Evolutionary conservation across 2,329 filamentous ascomycete species (phyloP).

Genomic region (Diatrype stigma): DNA sequence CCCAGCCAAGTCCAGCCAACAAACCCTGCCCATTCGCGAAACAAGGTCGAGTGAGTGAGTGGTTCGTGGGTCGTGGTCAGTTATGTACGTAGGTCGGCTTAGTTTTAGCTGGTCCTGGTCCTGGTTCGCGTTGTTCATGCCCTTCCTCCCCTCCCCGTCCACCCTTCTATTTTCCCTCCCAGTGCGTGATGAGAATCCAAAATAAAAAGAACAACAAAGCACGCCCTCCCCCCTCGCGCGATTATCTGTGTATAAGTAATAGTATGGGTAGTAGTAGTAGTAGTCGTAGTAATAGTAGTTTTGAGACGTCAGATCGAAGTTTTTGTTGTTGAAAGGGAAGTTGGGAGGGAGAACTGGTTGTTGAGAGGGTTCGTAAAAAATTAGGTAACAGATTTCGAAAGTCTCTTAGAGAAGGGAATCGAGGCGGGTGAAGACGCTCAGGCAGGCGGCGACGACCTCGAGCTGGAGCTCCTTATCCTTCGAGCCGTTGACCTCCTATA

Average conservation of each 20-base stretch:
- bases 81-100: background rate
- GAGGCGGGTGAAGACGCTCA: constrained; percentile 95
- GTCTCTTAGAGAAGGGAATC: constrained; percentile 78
- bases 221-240: too few species aligned
- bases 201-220: too few species aligned
- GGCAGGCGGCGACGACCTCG: constrained; percentile 92
- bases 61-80: background rate
- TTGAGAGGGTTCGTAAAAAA: constrained; percentile 7
- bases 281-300: too few species aligned
- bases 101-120: background rate
- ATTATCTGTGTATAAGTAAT: too few species aligned
- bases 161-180: too few species aligned
- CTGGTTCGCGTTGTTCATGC: background rate
- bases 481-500: constrained; percentile 70
- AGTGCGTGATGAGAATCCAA: too few species aligned
- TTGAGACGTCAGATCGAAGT: too few species aligned
- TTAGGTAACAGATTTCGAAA: constrained; percentile 1
- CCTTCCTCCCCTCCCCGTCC: too few species aligned
- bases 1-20: too few species aligned
- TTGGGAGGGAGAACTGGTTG: constrained; percentile 3
- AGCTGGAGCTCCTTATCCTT: constrained; percentile 96
- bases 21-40: too few species aligned
- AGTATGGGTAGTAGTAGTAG: too few species aligned
- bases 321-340: constrained; percentile 1
- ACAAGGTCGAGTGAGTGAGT: constrained; percentile 1